Evolutionary conservation across 2,329 filamentous ascomycete genomes (phyloP).

Genomic region (Ustilaginoidea virens): DNA sequence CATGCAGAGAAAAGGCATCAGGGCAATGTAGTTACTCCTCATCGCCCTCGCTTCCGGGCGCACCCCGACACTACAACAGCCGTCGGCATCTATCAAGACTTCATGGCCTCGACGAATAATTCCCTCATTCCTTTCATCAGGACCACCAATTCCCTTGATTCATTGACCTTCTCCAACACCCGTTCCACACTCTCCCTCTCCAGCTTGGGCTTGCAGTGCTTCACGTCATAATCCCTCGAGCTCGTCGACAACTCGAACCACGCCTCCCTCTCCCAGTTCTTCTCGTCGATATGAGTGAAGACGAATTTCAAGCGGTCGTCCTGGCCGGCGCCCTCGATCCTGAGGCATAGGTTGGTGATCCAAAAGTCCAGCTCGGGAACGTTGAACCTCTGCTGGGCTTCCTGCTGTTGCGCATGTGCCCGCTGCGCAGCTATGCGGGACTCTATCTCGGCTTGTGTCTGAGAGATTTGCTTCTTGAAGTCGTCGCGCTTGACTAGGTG

Average conservation of each 20-base stretch:
- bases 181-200: constrained; percentile 63
- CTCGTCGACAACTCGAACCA: constrained; percentile 86
- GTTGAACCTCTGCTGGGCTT: constrained; percentile 77
- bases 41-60: too few species aligned
- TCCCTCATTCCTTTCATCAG: constrained; percentile 73
- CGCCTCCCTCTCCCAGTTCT: constrained; percentile 75
- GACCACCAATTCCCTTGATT: constrained; percentile 55
- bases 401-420: constrained; percentile 57
- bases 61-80: too few species aligned
- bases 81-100: too few species aligned
- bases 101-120: constrained; percentile 55
- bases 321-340: constrained; percentile 76
- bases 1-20: too few species aligned
- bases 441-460: constrained; percentile 56
- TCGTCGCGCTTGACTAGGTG: constrained; percentile 41
- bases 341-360: constrained; percentile 77
- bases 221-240: constrained; percentile 70
- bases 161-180: constrained; percentile 67
- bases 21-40: too few species aligned
- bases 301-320: constrained; percentile 82
- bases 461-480: constrained; percentile 45
- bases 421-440: constrained; percentile 55
- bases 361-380: constrained; percentile 90
- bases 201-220: constrained; percentile 67
- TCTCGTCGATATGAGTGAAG: constrained; percentile 74